Evolutionary conservation across 2,329 filamentous ascomycete genomes (phyloP), one percentile per base, ranked within the genome.

Genomic region (Plenodomus tracheiphilus): DNA sequence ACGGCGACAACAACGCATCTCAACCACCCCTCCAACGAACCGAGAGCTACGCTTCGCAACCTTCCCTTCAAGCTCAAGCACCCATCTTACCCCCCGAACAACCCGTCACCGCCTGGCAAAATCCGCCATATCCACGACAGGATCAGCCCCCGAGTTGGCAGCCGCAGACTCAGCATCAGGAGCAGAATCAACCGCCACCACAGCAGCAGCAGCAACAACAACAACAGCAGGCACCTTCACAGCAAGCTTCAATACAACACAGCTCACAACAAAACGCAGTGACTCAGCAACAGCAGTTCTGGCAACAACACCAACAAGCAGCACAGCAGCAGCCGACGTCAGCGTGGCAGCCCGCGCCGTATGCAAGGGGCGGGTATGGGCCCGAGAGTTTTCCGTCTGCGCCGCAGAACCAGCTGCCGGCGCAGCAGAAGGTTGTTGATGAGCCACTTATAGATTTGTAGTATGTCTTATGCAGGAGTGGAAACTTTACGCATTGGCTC

Each of bases 391-490:
- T 90, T 62, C 87, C 88, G 1, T 77, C 81, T 2, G 84, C 82
- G 21, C 85, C 85, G 15, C 82, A 85, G 50, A 83, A 86, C 68
- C 79, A 82, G 32, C 39, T 65, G 11, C 62, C 59, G 43, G 66
- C 71, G 46, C 73, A 76, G 36, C 72, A 76, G 16, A 75, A 80
- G 58, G 80, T 76, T 1, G 80, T 87, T 39, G 89, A 93, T 72
- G 89, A 93, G 72, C 87, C 85, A 49, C 74, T 94, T 64, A 94
- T 94, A 72, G 89, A 94, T 71, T 78, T 93, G 53, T 92, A 72
- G 47, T 30, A 25, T 21, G 16, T 45, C 15, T 43, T 6, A n/a
- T 15, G 21, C 6, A 21, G 11, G 37, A 39, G 6, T n/a, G 16
- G 37, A 13, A 28, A 6, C 10, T 25, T 25, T 6, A 10, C 5